Evolutionary conservation across 768 basidiomycete genomes (phyloP).

Genomic region (Leccinellum luteum): DNA sequence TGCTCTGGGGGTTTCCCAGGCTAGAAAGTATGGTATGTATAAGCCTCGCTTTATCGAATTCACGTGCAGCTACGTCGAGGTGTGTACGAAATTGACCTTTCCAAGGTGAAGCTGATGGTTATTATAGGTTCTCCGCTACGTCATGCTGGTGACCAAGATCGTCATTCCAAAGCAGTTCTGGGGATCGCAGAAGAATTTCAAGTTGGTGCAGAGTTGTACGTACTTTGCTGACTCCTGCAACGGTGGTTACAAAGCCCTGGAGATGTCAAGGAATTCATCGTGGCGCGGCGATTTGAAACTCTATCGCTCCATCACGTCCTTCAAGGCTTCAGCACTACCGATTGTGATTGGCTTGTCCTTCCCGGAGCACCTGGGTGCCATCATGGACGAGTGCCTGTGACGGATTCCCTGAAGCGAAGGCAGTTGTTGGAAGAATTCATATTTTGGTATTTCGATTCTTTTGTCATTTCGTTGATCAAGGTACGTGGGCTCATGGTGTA

Average conservation of each 20-base stretch:
- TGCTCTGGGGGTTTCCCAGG: conserved; percentile 46
- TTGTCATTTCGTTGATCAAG: conserved; percentile 74
- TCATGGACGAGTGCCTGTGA: conserved; percentile 53
- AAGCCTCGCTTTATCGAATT: conserved; percentile 85
- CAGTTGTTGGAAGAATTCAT: conserved; percentile 84
- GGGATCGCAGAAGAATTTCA: conserved; percentile 69
- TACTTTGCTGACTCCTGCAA: background rate
- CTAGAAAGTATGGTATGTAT: conserved; percentile 39
- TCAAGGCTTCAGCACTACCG: conserved; percentile 70
- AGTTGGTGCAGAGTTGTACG: conserved; percentile 56
- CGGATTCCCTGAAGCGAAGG: conserved; percentile 73
- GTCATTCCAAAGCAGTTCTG: conserved; percentile 78
- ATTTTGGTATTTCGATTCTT: conserved; percentile 93
- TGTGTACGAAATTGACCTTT: conserved; percentile 25
- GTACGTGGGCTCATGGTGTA: conserved; percentile 38
- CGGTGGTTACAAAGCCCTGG: background rate
- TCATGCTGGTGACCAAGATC: conserved; percentile 54
- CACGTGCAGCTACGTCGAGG: conserved; percentile 63
- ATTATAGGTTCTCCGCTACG: conserved; percentile 70
- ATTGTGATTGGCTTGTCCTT: conserved; percentile 77
- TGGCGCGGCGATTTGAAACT: conserved; percentile 77
- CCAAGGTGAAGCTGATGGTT: background rate
- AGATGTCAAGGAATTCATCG: conserved; percentile 78
- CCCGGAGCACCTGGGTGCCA: conserved; percentile 32
- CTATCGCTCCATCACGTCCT: conserved; percentile 71